A percentile compares a stretch with the other conserved stretches of the same genome.
Conservation (phyloP, 192 early-diverging fungal genomes). For the Coemansia sp. region DNA sequence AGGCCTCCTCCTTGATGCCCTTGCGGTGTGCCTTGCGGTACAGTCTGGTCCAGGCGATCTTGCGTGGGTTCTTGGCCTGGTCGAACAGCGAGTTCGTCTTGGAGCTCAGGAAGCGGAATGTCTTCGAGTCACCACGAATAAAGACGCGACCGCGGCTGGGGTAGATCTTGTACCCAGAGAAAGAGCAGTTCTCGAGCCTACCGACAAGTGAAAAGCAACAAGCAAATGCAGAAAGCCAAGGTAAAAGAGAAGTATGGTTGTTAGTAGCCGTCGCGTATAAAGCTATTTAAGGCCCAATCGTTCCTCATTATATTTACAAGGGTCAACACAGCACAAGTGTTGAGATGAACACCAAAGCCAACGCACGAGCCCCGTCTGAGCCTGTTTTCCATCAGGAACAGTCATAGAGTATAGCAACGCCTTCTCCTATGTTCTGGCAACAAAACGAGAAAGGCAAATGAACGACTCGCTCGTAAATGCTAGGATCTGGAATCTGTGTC, state of each 20-base stretch:
- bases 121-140: conserved; percentile 80
- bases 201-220: not conserved
- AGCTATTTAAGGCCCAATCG: too few relatives aligned
- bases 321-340: too few relatives aligned
- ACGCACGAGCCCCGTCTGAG: too few relatives aligned
- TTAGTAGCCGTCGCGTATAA: too few relatives aligned
- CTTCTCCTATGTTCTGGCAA: too few relatives aligned
- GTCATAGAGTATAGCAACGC: too few relatives aligned
- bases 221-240: not conserved
- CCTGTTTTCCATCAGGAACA: too few relatives aligned
- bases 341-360: too few relatives aligned
- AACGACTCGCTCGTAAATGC: too few relatives aligned
- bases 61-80: conserved; percentile 96
- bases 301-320: too few relatives aligned
- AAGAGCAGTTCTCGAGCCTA: conserved; percentile 92
- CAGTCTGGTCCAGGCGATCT: conserved; percentile 94
- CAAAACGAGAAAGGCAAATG: too few relatives aligned
- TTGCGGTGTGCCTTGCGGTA: conserved; percentile 99
- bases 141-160: conserved; percentile 95
- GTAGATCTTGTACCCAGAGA: conserved; percentile 99
- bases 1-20: conserved; percentile 92
- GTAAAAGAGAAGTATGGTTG: not conserved
- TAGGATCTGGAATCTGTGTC: too few relatives aligned
- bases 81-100: conserved; percentile 97
- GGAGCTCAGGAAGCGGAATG: conserved; percentile 95